Base-by-base conservation (phyloP, 1,284 basidiomycete species). In the Papiliotrema terrestris region DNA sequence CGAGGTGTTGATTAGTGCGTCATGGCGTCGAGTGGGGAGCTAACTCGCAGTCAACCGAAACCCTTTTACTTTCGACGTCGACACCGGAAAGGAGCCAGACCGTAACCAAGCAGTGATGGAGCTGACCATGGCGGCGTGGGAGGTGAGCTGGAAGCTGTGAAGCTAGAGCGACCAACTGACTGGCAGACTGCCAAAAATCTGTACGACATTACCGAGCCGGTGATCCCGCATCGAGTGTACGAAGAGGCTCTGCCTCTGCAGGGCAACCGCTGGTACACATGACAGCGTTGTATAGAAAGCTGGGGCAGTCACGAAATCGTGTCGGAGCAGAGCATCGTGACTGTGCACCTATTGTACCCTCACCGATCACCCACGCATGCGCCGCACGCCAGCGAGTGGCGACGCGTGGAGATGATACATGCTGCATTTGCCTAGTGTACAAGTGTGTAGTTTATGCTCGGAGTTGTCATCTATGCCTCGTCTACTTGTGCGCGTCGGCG, bases 51-150 rank as follows among this genome's bases (percentile, higher is more conserved):
- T 20, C 17, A 36, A 29, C n/a, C 15, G 15, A n/a, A 26, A 22
- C 29, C 29, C 29, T 32, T 32, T 32, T 45, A 38, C 23, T 25
- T 47, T 20, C 8, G 36, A 36, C 49, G 44, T 39, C 48, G 11
- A 17, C 11, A 49, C 23, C 25, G 14, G 23, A 35, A 17, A 43
- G 5, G 11, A 17, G 35, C 35, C 32, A 37, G 35, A 37, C 55
- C 64, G 62, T 29, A 70, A 74, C 37, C 81, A 82, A 61, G 77
- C 80, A n/a, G 78, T 82, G 5, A 66, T 81, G 48, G 80, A 82
- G 63, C 65, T 82, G 41, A 78, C 79, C 52, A 73, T 78, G 64
- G 66, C 76, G 19, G 71, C 74, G 0, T 81, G 78, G 71, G 54
- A 67, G 52, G 77, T 75, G 39, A 55, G 76, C 65, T 13, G 2